Evolutionary conservation across 305 asterid species (phyloP).

Genomic region (Andrographis paniculata): DNA sequence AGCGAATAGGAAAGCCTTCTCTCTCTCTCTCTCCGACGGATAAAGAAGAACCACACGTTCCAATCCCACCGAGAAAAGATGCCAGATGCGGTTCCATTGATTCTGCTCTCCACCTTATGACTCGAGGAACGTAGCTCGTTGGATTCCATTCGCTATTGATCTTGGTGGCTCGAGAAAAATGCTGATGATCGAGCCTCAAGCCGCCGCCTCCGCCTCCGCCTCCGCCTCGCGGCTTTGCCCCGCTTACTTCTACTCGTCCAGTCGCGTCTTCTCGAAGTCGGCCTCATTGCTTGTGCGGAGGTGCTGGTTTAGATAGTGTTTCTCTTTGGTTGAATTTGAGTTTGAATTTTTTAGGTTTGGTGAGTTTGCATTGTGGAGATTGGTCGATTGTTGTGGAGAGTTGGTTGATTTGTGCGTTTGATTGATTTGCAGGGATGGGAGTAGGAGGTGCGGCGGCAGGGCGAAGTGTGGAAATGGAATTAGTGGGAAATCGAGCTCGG

Average conservation of each 20-base stretch:
- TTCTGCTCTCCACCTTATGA: slow-evolving; percentile 16
- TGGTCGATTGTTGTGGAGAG: too few relatives aligned
- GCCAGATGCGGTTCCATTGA: slow-evolving; percentile 27
- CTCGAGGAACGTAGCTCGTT: slow-evolving; percentile 9
- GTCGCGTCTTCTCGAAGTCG: slow-evolving; percentile 36
- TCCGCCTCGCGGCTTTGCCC: slow-evolving; percentile 38
- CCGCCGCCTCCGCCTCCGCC: slow-evolving; percentile 34
- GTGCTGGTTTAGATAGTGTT: slow-evolving; percentile 32
- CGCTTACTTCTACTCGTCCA: slow-evolving; percentile 32
- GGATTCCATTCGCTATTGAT: slow-evolving; percentile 7
- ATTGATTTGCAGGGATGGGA: slow-evolving; percentile 25
- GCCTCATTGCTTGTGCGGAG: slow-evolving; percentile 35
- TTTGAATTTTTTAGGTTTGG: neutral
- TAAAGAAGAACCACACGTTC: slow-evolving; percentile 36
- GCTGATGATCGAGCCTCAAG: slow-evolving; percentile 59
- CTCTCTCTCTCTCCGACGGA: too few relatives aligned
- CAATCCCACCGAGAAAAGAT: slow-evolving; percentile 23
- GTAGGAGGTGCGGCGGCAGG: slow-evolving; percentile 32
- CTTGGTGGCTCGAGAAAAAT: slow-evolving; percentile 26
- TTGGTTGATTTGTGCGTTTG: too few relatives aligned
- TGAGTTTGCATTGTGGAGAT: too few relatives aligned
- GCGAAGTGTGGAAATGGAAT: slow-evolving; percentile 37
- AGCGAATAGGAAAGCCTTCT: neutral
- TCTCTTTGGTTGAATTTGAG: neutral
- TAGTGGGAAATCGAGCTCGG: slow-evolving; percentile 45